Percentiles rank a stretch among this genome's conserved stretches.
Conservation (phyloP, 2,329 filamentous ascomycete genomes). For the Botrytis medusae region DNA sequence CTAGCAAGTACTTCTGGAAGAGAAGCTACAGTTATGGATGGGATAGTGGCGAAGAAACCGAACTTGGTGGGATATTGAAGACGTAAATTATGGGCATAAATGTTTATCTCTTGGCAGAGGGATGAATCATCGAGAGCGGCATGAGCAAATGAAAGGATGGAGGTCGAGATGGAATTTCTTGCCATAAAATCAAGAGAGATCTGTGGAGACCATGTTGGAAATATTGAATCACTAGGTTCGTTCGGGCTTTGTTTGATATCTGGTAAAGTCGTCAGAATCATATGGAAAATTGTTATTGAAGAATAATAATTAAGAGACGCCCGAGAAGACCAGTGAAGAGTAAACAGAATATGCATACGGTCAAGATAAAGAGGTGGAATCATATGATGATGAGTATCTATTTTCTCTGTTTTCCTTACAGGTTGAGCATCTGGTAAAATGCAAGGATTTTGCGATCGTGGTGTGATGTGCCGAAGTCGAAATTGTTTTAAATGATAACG, state of each 20-base stretch:
- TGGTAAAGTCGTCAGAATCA: not conserved
- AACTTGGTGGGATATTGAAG: slow-evolving; percentile 8
- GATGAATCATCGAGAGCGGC: not conserved
- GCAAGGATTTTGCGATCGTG: not conserved
- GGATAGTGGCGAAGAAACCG: slow-evolving; percentile 16
- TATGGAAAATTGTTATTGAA: not conserved
- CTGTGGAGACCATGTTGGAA: slow-evolving; percentile 7
- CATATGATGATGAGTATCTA: slow-evolving; percentile 19
- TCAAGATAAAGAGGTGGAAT: slow-evolving; percentile 6
- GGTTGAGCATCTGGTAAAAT: not conserved
- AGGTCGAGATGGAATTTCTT: slow-evolving; percentile 6
- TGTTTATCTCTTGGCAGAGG: slow-evolving; percentile 7
- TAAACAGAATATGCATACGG: not conserved
- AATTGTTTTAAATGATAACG: not conserved
- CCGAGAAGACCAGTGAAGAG: accelerated
- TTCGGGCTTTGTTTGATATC: not conserved
- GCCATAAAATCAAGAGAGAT: slow-evolving; percentile 9
- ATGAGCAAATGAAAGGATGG: slow-evolving; percentile 12
- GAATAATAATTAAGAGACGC: not conserved
- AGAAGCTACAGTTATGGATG: not conserved
- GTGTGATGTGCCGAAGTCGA: not conserved
- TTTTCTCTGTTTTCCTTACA: not conserved
- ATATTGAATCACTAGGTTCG: no score
- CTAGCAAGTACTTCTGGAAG: not conserved
- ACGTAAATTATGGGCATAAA: not conserved